Base-by-base conservation (phyloP, 805 yeast species). In the Dipodascus geniculatus region DNA sequence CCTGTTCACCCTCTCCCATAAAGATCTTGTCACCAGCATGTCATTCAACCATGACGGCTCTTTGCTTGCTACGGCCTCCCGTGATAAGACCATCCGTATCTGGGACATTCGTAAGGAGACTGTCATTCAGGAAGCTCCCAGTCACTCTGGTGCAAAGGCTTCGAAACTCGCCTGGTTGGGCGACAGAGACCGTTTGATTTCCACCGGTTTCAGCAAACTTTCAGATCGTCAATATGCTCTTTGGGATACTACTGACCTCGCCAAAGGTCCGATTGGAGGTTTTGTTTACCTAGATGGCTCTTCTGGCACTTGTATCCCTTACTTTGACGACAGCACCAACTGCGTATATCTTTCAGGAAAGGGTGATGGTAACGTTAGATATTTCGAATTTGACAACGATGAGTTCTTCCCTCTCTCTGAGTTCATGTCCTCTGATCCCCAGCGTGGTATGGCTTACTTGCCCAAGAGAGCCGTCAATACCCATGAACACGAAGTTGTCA, bases 311-410 rank as follows among this genome's bases (percentile, higher is more conserved):
- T 73, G 90, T 68, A 85, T 93, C 79, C 99, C 99, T 24, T 79
- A 85, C 63, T 93, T 72, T 65, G 99, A 93, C 66, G 85, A 80
- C 23, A 78, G 85, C 35, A 89, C 86, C 48, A 80, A 82, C 54
- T 80, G 90, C 55, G 74, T 93, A 56, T 93, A 85, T 65, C 73
- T 93, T 57, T 98, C 96, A 31, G 99, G 99, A 61, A 91, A 93
- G 69, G 97, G 97, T 68, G 99, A 93, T 68, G 98, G 98, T 62
- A 93, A 91, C 68, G 87, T 93, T 63, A 86, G 96, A 64, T 91
- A 91, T 71, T 93, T 74, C 65, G 99, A 93, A 73, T 88, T 79
- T 68, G 88, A 82, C 57, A 80, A 86, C 62, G 97, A 91, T 63
- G 85, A 82, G 63, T 74, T 93, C 54, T 82, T 75, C 69, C 87